A percentile compares a stretch with the other conserved stretches of the same genome.
phyloP scores from a whole-genome alignment of 345 rosid species.

The Syzygium aqueum region DNA sequence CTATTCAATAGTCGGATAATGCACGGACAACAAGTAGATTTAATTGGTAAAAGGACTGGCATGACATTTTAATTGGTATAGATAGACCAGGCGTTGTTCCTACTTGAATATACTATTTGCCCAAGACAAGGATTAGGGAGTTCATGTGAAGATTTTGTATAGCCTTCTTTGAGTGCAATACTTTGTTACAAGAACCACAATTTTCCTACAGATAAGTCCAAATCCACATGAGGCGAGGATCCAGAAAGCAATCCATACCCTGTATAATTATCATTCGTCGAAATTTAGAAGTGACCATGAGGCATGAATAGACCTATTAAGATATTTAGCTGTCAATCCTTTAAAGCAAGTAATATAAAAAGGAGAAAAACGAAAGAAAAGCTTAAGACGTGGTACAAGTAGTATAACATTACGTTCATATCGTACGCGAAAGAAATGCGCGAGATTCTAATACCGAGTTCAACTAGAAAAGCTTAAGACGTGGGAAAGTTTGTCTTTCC shows the following conservation, averaged over 20 bases:
- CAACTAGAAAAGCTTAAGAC: background rate
- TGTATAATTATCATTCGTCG: background rate
- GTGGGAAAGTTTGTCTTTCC: background rate
- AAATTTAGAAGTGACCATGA: background rate
- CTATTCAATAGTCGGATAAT: background rate
- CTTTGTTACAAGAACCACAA: background rate
- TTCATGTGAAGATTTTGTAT: background rate
- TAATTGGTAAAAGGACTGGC: background rate
- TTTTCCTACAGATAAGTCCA: background rate
- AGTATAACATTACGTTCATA: background rate
- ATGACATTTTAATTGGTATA: background rate
- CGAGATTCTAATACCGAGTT: background rate
- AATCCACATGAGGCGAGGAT: background rate
- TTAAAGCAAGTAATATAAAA: background rate
- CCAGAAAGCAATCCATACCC: background rate
- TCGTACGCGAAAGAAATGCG: background rate
- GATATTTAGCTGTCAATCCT: background rate
- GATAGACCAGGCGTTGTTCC: background rate
- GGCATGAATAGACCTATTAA: background rate
- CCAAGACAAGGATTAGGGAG: background rate
- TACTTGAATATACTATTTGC: background rate
- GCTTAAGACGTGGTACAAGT: background rate
- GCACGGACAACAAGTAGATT: background rate
- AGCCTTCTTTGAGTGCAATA: background rate
- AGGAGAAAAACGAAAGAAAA: background rate